Percentiles rank a stretch among this genome's conserved stretches.
phyloP scores from a whole-genome alignment of 129 eudicot genomes.

The Solidago caesia region DNA sequence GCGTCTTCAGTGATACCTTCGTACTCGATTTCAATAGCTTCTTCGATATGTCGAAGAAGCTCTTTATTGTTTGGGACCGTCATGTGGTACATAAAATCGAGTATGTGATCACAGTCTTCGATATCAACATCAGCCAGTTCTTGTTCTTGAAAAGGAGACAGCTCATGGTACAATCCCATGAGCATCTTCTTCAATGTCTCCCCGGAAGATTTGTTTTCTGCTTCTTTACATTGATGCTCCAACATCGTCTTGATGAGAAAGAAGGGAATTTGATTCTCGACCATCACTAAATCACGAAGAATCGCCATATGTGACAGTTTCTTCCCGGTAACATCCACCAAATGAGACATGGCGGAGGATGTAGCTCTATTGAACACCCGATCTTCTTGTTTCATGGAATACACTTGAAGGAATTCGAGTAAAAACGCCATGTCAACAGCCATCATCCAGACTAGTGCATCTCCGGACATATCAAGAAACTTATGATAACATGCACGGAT shows the following conservation, averaged over 20 bases:
- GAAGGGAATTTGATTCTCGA: conserved; percentile 74
- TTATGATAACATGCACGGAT: conserved; percentile 60
- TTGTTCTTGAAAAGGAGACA: conserved; percentile 54
- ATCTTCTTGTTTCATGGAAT: conserved; percentile 35
- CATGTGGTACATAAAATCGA: conserved; percentile 51
- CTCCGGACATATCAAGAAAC: conserved; percentile 43
- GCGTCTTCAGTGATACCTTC: conserved; percentile 13
- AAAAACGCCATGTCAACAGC: conserved; percentile 54
- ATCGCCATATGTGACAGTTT: conserved; percentile 52
- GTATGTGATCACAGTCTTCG: conserved; percentile 45
- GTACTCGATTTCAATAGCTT: conserved; percentile 17
- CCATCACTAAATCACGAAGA: conserved; percentile 59
- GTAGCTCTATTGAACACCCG: conserved; percentile 20
- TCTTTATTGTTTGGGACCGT: conserved; percentile 44
- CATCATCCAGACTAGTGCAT: conserved; percentile 71
- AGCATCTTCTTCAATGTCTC: conserved; percentile 36
- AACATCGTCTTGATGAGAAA: conserved; percentile 40
- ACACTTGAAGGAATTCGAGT: conserved; percentile 60
- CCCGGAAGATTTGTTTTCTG: conserved; percentile 32
- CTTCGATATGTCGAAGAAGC: conserved; percentile 1
- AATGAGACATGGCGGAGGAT: conserved; percentile 43
- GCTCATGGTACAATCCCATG: conserved; percentile 43
- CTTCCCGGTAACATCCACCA: conserved; percentile 46
- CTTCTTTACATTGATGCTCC: conserved; percentile 30
- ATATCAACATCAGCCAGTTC: conserved; percentile 24